Conservation (phyloP, 768 basidiomycete genomes). For the Mycena epipterygia region DNA sequence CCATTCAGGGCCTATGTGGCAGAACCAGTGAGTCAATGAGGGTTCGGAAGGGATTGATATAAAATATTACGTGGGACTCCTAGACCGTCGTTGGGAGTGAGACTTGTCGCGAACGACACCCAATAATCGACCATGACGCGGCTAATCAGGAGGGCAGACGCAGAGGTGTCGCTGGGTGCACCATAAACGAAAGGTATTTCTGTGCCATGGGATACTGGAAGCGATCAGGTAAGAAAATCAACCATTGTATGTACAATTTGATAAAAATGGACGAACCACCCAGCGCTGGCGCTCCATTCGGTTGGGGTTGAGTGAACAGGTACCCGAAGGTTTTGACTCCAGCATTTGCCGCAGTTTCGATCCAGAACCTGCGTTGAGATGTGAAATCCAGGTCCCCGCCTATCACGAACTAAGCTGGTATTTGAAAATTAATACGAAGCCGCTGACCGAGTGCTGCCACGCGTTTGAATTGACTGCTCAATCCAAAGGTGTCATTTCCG, state of each 20-base stretch:
- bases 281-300: slow-evolving; percentile 33
- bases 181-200: slow-evolving; percentile 51
- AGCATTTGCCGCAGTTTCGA: slow-evolving; percentile 47
- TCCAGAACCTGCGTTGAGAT: slow-evolving; percentile 49
- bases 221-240: neutral
- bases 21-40: neutral
- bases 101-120: slow-evolving; percentile 60
- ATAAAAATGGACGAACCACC: slow-evolving; percentile 46
- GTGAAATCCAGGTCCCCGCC: slow-evolving; percentile 41
- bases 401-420: neutral
- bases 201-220: slow-evolving; percentile 46
- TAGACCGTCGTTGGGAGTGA: slow-evolving; percentile 59
- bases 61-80: slow-evolving; percentile 48
- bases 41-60: neutral
- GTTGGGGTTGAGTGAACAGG: slow-evolving; percentile 53
- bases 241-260: slow-evolving; percentile 34
- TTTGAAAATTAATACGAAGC: neutral
- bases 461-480: slow-evolving; percentile 55
- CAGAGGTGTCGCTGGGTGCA: slow-evolving; percentile 24
- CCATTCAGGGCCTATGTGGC: slow-evolving; percentile 35
- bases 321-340: slow-evolving; percentile 54
- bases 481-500: slow-evolving; percentile 56
- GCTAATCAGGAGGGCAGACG: slow-evolving; percentile 42
- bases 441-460: slow-evolving; percentile 36
- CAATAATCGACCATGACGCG: slow-evolving; percentile 58